Base-by-base conservation (phyloP, 495 filamentous ascomycete species). In the Immersiella caudata region DNA sequence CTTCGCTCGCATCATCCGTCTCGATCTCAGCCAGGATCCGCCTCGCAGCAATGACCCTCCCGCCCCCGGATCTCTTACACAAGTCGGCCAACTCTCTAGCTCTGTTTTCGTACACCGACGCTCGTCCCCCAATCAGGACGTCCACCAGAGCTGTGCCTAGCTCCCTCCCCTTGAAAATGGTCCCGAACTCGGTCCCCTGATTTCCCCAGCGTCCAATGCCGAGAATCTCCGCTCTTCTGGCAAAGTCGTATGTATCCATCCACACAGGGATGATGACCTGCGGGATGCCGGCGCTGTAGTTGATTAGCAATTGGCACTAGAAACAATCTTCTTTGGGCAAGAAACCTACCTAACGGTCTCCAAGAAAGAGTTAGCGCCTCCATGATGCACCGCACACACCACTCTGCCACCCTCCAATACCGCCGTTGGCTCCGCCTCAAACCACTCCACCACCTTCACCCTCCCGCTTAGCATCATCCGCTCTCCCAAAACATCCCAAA, bases 231-330 rank as follows among this genome's bases (percentile, higher is more conserved):
- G 79, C 82, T 21, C 84, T 71, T 9, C 81, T 75, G 1, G 83
- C 83, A 66, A 83, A 85, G 54, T 86, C 85, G 51, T 81, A 86
- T 26, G 79, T 82, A 66, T 87, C 85, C 65, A 84, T 80, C 84
- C 85, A 86, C 33, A 81, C 77, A 0, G 85, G 82, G 0, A 86
- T 77, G 3, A 87, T 70, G 1, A 87, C 76, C 57, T 85, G 83
- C 2, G 84, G 82, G 6, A 82, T 76, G 1, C 83, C 83, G 7
- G 78, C 79, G 64, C 83, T 85, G 22, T 1, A 12, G 50, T 22
- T 18, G 1, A 6, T 14, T 22, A 26, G 12, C 16, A 12, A 21
- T 49, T 21, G 51, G 60, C 12, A 62, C 8, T 33, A n/a, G n/a
- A n/a, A n/a, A n/a, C n/a, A n/a, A n/a, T 14, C 25, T 20, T 60